phyloP scores from a whole-genome alignment of 306 rosid species.

The Trichosanthes cucumerina region DNA sequence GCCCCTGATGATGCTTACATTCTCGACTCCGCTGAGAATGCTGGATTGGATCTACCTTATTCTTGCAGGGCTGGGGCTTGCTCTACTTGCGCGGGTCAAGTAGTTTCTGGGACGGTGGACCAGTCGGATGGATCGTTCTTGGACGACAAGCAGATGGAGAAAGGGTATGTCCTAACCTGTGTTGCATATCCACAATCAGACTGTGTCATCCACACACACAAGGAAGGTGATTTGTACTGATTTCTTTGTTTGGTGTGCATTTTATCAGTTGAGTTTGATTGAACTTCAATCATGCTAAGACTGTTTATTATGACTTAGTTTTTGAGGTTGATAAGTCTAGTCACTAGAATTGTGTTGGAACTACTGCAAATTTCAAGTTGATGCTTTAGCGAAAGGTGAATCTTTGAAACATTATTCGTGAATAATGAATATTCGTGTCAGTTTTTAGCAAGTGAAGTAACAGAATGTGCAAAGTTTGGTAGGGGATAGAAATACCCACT shows the following conservation, averaged over 20 bases:
- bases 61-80: constrained; percentile 81
- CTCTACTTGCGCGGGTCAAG: constrained; percentile 60
- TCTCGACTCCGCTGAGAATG: constrained; percentile 62
- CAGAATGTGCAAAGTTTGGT: neutral
- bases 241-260: neutral
- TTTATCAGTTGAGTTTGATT: neutral
- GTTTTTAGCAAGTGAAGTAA: neutral
- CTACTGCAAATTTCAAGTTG: neutral
- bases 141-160: constrained; percentile 40
- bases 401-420: neutral
- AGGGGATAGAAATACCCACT: neutral
- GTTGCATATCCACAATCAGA: constrained; percentile 50
- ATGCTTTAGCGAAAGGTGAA: neutral
- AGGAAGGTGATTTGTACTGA: constrained; percentile 43
- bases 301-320: neutral
- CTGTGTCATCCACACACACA: constrained; percentile 52
- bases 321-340: constrained; percentile 1
- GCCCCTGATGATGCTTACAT: constrained; percentile 59
- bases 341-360: neutral
- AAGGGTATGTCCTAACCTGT: constrained; percentile 49
- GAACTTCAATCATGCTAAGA: neutral
- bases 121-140: constrained; percentile 60
- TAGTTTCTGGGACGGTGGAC: constrained; percentile 40
- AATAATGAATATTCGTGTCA: neutral
- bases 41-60: constrained; percentile 65